Evolutionary conservation across 2,329 filamentous ascomycete species (phyloP), one percentile per base, ranked within the genome.

Genomic region (Aspergillus novoparasiticus): DNA sequence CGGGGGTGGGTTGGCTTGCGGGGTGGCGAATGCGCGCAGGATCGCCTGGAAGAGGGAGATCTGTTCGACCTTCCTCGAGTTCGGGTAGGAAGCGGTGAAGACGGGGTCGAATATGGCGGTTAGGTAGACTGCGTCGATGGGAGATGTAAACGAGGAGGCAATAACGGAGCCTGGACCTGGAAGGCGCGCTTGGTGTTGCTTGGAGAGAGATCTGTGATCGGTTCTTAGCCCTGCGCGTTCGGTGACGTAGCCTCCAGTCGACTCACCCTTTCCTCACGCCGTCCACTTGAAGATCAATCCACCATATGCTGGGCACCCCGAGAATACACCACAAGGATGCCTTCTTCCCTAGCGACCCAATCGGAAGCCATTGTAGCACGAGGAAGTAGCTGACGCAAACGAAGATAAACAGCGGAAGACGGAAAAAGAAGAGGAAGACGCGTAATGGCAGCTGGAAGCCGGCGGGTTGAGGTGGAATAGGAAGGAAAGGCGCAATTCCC

Each of bases 251-350:
- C 14, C 12, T 21, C 12, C 34, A 36, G 14, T 14, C 21, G 45
- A 74, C 83, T 61, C 77, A 94, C 81, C 95, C 95, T 80, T 93
- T 92, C 80, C 92, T 94, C 59, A 99, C 95, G 63, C 94, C 94
- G 76, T 99, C 95, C 68, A 99, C 92, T 78, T 97, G 94, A n/a
- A 99, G 83, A 79, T 99, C 95, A 61, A 97, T 90, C 94, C 94
- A 98, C 93, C 94, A 98, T 62, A 99, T 92, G 32, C 95, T 94
- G 0, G 94, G 93, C 63, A 96, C 90, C 43, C 89, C 90, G 70
- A 99, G 86, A 68, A 98, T 86, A 64, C 88, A 86, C 94, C 95
- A 98, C 59, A 98, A 81, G 56, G 93, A 87, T 14, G 91, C 87
- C 80, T 98, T 98, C 73, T 93, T 93, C 50, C 89, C 80, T 39